These are phyloP conservation scores for Coemansia asiatica DNA, from an alignment of 192 early-diverging fungal genomes.

Conservation along the genomic window DNA sequence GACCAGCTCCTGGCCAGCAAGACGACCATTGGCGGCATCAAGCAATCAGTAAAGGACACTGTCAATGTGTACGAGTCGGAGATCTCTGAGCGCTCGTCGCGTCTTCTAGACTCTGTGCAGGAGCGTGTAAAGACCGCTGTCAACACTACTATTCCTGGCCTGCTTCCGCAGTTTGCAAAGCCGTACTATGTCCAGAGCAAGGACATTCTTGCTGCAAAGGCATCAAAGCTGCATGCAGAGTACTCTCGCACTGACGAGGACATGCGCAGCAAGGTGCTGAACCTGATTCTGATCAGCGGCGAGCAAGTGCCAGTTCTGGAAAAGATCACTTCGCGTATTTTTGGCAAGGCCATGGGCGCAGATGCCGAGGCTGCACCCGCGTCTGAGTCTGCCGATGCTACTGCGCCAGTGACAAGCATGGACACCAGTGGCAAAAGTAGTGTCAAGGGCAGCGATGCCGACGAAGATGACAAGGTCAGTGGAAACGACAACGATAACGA, in stretches of 20 bases:
- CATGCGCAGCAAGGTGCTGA: conserved; percentile 45
- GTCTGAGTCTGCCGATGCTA: conserved; percentile 5
- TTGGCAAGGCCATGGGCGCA: conserved; percentile 41
- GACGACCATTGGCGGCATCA: conserved; percentile 30
- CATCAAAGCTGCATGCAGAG: conserved; percentile 49
- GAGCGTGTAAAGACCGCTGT: conserved; percentile 38
- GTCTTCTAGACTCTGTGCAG: conserved; percentile 36
- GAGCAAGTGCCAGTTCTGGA: conserved; percentile 54
- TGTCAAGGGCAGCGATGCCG: background rate
- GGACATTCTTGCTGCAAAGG: conserved; percentile 49
- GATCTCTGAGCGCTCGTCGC: conserved; percentile 40
- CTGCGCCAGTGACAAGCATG: background rate
- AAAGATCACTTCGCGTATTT: conserved; percentile 40
- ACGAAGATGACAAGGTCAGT: background rate
- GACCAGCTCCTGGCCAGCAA: conserved; percentile 45
- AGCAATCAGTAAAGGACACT: conserved; percentile 46
- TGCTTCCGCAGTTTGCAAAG: conserved; percentile 48
- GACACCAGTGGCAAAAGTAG: background rate
- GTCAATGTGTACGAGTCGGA: conserved; percentile 45
- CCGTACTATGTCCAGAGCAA: conserved; percentile 52
- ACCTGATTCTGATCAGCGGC: conserved; percentile 52
- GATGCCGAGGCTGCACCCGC: conserved; percentile 1
- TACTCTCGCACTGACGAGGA: conserved; percentile 50
- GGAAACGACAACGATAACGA: conserved; percentile 8
- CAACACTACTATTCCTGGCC: conserved; percentile 40